Percentiles rank a stretch among this genome's conserved stretches.
phyloP scores from a whole-genome alignment of 2,329 filamentous ascomycete genomes.

The Tolypocladium amazonense region DNA sequence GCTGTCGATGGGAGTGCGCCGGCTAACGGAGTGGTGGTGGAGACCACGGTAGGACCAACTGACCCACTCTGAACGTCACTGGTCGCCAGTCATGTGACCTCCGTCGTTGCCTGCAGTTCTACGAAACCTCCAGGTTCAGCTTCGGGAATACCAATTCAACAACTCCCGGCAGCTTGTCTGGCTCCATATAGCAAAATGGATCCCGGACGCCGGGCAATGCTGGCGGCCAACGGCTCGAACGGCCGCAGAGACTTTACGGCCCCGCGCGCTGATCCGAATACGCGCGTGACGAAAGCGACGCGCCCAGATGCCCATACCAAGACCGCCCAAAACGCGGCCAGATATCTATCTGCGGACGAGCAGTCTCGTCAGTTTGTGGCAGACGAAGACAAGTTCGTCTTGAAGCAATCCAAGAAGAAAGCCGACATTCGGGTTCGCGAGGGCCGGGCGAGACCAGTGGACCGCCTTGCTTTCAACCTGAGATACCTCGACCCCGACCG shows the following conservation, averaged over 20 bases:
- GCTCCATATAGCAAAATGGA: conserved; percentile 30
- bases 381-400: conserved; percentile 89
- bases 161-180: background rate
- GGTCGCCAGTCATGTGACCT: background rate
- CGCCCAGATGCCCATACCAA: conserved; percentile 16
- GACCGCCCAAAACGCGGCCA: conserved; percentile 18
- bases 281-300: conserved; percentile 44
- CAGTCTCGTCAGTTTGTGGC: conserved; percentile 77
- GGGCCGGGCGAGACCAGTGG: conserved; percentile 81
- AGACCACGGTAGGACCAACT: too few relatives aligned
- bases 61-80: background rate
- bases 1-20: too few relatives aligned
- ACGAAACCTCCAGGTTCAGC: background rate
- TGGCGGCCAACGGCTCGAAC: conserved; percentile 33
- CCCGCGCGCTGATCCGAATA: conserved; percentile 43
- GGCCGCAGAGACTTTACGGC: conserved; percentile 39
- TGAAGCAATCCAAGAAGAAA: conserved; percentile 97
- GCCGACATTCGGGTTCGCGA: conserved; percentile 90
- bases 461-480: conserved; percentile 85
- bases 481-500: conserved; percentile 78
- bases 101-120: background rate
- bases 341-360: conserved; percentile 61
- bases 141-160: background rate
- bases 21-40: too few relatives aligned
- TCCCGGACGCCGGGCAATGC: conserved; percentile 43